phyloP scores from a whole-genome alignment of 768 basidiomycete species.

The Clavaria fumosa region DNA sequence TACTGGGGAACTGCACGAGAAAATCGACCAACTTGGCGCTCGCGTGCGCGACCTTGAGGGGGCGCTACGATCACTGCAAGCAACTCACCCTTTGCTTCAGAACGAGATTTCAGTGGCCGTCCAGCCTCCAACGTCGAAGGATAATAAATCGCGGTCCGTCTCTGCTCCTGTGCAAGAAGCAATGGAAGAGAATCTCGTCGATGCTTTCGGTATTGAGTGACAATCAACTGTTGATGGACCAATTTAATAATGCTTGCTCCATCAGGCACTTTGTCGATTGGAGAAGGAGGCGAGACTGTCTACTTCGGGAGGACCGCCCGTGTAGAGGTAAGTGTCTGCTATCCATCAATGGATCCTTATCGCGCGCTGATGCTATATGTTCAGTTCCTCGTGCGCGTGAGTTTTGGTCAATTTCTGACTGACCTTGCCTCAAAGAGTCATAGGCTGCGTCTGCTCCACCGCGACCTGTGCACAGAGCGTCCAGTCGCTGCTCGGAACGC shows the following conservation, averaged over 20 bases:
- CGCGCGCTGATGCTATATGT: constrained; percentile 2
- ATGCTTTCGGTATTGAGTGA: constrained; percentile 36
- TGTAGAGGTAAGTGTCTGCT: constrained; percentile 36
- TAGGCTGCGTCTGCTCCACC: no score
- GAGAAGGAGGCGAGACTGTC: constrained; percentile 34
- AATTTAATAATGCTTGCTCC: background rate
- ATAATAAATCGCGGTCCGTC: background rate
- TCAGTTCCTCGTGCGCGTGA: constrained; percentile 46
- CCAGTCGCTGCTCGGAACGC: no score
- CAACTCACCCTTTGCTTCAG: constrained; percentile 32
- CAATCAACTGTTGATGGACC: background rate
- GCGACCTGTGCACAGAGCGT: no score
- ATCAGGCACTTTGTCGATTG: constrained; percentile 42
- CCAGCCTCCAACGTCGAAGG: constrained; percentile 10
- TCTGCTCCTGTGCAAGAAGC: constrained; percentile 6
- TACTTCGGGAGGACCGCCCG: constrained; percentile 55
- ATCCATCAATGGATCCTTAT: no score
- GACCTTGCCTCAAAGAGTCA: background rate
- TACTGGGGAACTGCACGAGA: constrained; percentile 55
- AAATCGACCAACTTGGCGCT: constrained; percentile 36
- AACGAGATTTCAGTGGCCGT: constrained; percentile 19
- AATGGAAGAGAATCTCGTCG: constrained; percentile 25
- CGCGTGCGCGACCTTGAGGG: constrained; percentile 51
- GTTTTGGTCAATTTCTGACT: constrained; percentile 8
- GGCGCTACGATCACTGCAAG: constrained; percentile 35